Evolutionary conservation across 768 basidiomycete species (phyloP), one percentile per base, ranked within the genome.

Genomic region (Termitomyces heimii): DNA sequence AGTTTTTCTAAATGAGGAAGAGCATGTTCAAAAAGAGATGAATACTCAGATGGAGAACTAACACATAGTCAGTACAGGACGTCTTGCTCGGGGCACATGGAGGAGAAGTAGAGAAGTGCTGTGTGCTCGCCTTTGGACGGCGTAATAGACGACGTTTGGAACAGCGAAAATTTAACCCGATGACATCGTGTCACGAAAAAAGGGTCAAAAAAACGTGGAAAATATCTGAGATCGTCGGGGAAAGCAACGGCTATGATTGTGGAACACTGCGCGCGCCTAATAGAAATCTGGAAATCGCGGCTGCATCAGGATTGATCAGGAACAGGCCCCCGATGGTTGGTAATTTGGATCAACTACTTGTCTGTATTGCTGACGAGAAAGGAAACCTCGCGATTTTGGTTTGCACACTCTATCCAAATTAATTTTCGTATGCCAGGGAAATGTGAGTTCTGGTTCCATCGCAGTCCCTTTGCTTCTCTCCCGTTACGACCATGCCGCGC

Each of bases 401-500:
- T 53, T 55, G 51, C 34, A 46, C 59, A 51, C 62, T 43, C 45
- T 51, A 56, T 55, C 53, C 55, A 49, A 60, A 60, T 58, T 63
- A 63, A 60, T 63, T 63, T 63, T 62, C 59, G 62, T 60, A 60
- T 63, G 62, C 53, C 16, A 57, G 44, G 52, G 49, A 49, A 56
- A 54, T 62, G 59, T 63, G 47, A 61, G 60, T 60, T 49, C 55
- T 58, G 31, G 55, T 58, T 56, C 47, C 48, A 54, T 58, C 40
- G 45, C 24, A 22, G 34, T 2, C 40, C 51, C 48, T 46, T 58
- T 45, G 49, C 60, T 61, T 56, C 48, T 48, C 24, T 57, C 57
- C 59, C 47, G 32, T 58, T 57, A 57, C 48, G 50, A 54, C 58
- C 22, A 68, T 70, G 69, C 59, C 60, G 40, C 40, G 62, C 24